Base-by-base conservation (phyloP, 106 monocot genomes). In the Iris macrosiphon region DNA sequence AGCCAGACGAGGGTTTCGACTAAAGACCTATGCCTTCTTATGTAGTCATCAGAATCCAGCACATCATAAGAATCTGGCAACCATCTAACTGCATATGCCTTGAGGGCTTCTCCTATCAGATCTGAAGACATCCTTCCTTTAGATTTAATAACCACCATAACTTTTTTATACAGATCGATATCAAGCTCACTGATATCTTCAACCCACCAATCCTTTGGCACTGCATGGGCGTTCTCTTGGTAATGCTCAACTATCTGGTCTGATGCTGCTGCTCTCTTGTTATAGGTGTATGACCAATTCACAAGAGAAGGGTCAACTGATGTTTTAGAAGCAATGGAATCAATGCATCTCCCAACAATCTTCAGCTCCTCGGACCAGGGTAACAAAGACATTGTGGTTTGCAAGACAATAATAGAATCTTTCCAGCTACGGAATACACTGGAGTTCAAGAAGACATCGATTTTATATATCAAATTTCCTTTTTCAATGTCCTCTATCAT, bases 161-260 rank as follows among this genome's bases (percentile, higher is more conserved):
- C 84, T 46, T 59, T 71, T 57, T 81, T 84, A 45, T 84, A 94
- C 30, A 88, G 67, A 65, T 81, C 73, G 54, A 84, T 63, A 55
- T 94, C 88, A 6, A 94, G 61, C 27, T 88, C 88, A 17, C 78
- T 75, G 35, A 88, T 34, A 65, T 88, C 93, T 34, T 94, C 84
- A 15, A 94, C 52, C 93, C 93, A 94, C 93, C 93, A 94, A 52
- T 94, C 93, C 20, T 55, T 73, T 0, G 88, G 88, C 17, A 77
- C 78, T 18, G 14, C 25, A 35, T 64, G 49, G 7, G 29, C 55
- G 33, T 44, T 82, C 18, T 65, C 60, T 7, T 72, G 51, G 27
- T 58, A 41, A 2, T 30, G 18, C 32, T 80, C 80, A 28, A 57
- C 60, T 29, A 88, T 80, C 40, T 75, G 62, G 67, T 59, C 40